Conservation (phyloP, 768 basidiomycete species). For the Leccinum aurantiacum region DNA sequence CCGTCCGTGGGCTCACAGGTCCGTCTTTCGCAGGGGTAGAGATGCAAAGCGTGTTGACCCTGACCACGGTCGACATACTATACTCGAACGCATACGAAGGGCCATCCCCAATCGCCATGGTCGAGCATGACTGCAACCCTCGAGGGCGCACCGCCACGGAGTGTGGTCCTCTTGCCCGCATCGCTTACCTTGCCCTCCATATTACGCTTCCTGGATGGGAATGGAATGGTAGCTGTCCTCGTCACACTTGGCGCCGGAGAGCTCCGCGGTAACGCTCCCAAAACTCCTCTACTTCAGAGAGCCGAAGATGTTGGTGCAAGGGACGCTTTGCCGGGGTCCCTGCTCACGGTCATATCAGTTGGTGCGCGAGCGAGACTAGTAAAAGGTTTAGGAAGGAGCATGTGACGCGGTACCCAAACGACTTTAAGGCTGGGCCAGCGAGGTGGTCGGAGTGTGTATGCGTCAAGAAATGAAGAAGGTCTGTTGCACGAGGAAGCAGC, state of each 20-base stretch:
- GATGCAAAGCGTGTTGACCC: not conserved
- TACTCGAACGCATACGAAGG: not conserved
- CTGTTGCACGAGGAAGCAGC: too few relatives aligned
- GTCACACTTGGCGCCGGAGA: not conserved
- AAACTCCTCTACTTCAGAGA: not conserved
- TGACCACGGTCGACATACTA: not conserved
- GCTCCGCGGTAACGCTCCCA: not conserved
- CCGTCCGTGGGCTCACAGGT: slow-evolving; percentile 18
- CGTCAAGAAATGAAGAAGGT: too few relatives aligned
- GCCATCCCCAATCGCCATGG: not conserved
- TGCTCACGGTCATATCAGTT: not conserved
- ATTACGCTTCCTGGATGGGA: slow-evolving; percentile 19
- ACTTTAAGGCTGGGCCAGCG: too few relatives aligned
- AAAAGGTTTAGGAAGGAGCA: not conserved
- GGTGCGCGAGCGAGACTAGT: not conserved
- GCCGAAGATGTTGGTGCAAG: not conserved
- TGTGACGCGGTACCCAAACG: too few relatives aligned
- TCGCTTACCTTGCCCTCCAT: not conserved
- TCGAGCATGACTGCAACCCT: slow-evolving; percentile 1
- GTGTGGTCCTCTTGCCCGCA: slow-evolving; percentile 4
- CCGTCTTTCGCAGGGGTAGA: not conserved
- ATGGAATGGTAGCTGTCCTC: slow-evolving; percentile 13
- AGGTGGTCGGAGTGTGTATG: too few relatives aligned
- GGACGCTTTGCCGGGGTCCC: not conserved
- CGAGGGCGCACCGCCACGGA: not conserved